A percentile compares a stretch with the other conserved stretches of the same genome.
Evolutionary conservation across 2,329 filamentous ascomycete genomes (phyloP).

Genomic region (Teratosphaeria nubilosa): DNA sequence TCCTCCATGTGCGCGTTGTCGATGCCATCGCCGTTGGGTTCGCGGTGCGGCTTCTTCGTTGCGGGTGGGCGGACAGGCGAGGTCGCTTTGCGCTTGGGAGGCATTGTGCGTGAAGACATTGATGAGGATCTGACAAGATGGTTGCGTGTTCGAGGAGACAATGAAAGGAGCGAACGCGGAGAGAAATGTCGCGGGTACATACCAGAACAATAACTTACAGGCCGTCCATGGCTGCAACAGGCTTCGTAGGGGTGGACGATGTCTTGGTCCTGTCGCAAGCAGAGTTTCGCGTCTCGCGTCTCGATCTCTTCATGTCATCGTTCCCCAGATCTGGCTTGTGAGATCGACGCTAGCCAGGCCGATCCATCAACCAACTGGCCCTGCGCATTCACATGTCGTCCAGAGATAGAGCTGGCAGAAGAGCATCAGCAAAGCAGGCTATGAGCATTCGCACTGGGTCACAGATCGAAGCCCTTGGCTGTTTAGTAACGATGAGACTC

Average conservation of each 20-base stretch:
- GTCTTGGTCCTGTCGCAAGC: not conserved
- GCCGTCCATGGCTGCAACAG: not conserved
- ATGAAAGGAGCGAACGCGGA: not conserved
- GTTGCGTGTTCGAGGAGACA: not conserved
- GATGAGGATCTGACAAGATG: not conserved
- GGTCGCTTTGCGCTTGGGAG: slow-evolving; percentile 21
- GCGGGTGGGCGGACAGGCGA: slow-evolving; percentile 20
- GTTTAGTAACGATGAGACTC: too few species aligned
- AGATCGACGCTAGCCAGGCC: not conserved
- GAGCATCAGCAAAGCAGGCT: too few species aligned
- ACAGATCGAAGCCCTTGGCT: too few species aligned
- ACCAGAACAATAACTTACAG: not conserved
- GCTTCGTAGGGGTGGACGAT: not conserved
- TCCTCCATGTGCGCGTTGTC: slow-evolving; percentile 26
- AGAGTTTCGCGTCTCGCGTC: not conserved
- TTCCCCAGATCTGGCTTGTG: not conserved
- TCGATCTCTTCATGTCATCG: not conserved
- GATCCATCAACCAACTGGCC: too few species aligned
- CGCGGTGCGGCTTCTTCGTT: slow-evolving; percentile 13
- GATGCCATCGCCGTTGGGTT: slow-evolving; percentile 11
- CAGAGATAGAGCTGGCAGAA: too few species aligned
- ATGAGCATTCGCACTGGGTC: too few species aligned
- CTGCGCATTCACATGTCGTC: too few species aligned
- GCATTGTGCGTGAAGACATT: slow-evolving; percentile 7
- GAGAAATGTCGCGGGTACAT: not conserved